These are phyloP conservation scores for Pichia sp. DNA, from an alignment of 1,139 yeast species.

Conservation along the genomic window DNA sequence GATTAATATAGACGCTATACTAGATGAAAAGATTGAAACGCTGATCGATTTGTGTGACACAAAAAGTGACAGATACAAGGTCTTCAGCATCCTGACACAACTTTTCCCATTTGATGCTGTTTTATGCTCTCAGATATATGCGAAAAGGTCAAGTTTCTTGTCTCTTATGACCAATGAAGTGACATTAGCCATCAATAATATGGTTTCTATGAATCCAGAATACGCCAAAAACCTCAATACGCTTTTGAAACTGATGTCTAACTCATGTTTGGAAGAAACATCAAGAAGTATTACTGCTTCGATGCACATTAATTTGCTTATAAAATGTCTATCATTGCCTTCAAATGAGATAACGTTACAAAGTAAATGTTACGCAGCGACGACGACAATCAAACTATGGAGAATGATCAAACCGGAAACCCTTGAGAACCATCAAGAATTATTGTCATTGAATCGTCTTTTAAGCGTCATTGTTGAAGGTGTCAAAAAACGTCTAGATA, in stretches of 20 bases:
- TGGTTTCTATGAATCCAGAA: constrained; percentile 1
- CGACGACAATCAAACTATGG: constrained; percentile 39
- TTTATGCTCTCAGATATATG: constrained; percentile 14
- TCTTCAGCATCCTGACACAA: constrained; percentile 14
- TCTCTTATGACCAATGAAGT: constrained; percentile 17
- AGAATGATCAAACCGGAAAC: constrained; percentile 29
- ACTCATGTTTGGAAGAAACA: constrained; percentile 21
- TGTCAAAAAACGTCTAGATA: constrained; percentile 11
- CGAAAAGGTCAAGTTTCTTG: constrained; percentile 13
- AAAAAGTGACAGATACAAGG: constrained; percentile 7
- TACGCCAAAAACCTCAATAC: constrained; percentile 5
- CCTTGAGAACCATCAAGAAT: constrained; percentile 17
- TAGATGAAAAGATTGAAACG: constrained; percentile 15
- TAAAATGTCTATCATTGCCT: constrained; percentile 12
- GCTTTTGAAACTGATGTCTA: constrained; percentile 20
- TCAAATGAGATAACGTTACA: constrained; percentile 1
- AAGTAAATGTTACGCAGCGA: constrained; percentile 25
- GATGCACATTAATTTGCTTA: constrained; percentile 15
- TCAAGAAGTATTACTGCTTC: constrained; percentile 20
- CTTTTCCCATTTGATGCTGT: constrained; percentile 17
- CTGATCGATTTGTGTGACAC: constrained; percentile 9
- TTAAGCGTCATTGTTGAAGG: constrained; percentile 20
- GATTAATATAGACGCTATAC: background rate
- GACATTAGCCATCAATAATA: constrained; percentile 10
- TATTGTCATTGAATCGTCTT: constrained; percentile 22